Evolutionary conservation across 495 filamentous ascomycete species (phyloP), one percentile per base, ranked within the genome.

Genomic region (Penicillium bovifimosum): DNA sequence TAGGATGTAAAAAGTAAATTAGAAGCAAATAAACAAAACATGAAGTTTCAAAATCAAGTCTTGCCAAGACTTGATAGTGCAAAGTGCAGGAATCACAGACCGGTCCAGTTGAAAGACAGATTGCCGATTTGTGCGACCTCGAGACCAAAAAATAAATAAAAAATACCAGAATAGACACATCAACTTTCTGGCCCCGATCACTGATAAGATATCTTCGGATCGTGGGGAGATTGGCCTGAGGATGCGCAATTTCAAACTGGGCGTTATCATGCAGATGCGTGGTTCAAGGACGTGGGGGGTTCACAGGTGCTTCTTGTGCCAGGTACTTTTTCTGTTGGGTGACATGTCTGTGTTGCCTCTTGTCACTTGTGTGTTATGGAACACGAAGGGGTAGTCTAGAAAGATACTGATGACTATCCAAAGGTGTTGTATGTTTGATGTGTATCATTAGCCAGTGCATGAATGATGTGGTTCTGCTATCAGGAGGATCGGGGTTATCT

Each of bases 11-110:
- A 29, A 42, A 42, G 3, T 10, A 34, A 11, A 14, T 5, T 11
- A 14, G 26, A 42, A 28, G 9, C 13, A 36, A 35, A 46, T n/a
- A 24, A 34, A 24, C 7, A 34, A 46, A 32, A 45, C 14, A 33
- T 35, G 11, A 48, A 48, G 46, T 48, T 48, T 48, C 46, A 48
- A 4, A 48, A 34, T 35, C n/a, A 33, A 39, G 46, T 47, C 44
- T 47, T 35, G 44, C 46, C 46, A 48, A 48, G 34, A 48, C 20
- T 16, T 48, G 46, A 48, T 48, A 38, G 46, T 48, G 34, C 46
- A 27, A 39, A 48, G 24, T 11, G 20, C 46, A 48, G 46, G 46
- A 24, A 48, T 39, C 39, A 24, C 16, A 27, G 34, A 31, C 34
- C 26, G 26, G 46, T 39, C 46, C 26, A 48, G 46, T 48, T 38